These are phyloP conservation scores for Exophiala sp. DNA, from an alignment of 2,329 filamentous ascomycete species.

Conservation along the genomic window DNA sequence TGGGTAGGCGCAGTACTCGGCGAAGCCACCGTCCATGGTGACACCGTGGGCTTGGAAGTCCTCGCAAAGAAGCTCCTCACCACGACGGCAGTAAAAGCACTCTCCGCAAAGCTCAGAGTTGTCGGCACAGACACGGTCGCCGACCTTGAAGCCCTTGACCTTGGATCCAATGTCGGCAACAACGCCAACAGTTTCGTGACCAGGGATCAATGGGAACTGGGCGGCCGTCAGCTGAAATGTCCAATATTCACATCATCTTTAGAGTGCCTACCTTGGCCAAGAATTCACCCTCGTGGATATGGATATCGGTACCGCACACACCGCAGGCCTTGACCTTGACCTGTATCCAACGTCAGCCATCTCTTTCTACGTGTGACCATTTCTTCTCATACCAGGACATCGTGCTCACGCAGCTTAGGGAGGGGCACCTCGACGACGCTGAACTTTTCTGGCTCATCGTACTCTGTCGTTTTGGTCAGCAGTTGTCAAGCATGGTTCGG, in stretches of 20 bases:
- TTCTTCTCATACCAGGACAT: constrained; percentile 48
- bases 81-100: constrained; percentile 71
- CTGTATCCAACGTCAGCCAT: constrained; percentile 34
- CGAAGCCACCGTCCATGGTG: constrained; percentile 65
- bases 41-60: constrained; percentile 62
- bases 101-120: constrained; percentile 62
- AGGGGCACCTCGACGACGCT: constrained; percentile 61
- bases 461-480: constrained; percentile 32
- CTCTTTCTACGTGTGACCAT: constrained; percentile 5
- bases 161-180: constrained; percentile 58
- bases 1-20: constrained; percentile 58
- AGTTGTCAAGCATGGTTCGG: background rate
- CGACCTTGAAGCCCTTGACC: constrained; percentile 59
- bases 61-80: constrained; percentile 66
- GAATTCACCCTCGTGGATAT: constrained; percentile 64
- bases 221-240: constrained; percentile 8
- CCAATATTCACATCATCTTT: constrained; percentile 6
- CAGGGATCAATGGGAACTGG: constrained; percentile 62
- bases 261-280: constrained; percentile 47
- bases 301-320: constrained; percentile 57
- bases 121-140: constrained; percentile 60
- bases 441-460: constrained; percentile 61
- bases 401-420: constrained; percentile 57
- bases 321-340: constrained; percentile 66
- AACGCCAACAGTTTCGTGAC: constrained; percentile 66